Base-by-base conservation (phyloP, 2,329 filamentous ascomycete genomes). In the Geosmithia morbida region DNA sequence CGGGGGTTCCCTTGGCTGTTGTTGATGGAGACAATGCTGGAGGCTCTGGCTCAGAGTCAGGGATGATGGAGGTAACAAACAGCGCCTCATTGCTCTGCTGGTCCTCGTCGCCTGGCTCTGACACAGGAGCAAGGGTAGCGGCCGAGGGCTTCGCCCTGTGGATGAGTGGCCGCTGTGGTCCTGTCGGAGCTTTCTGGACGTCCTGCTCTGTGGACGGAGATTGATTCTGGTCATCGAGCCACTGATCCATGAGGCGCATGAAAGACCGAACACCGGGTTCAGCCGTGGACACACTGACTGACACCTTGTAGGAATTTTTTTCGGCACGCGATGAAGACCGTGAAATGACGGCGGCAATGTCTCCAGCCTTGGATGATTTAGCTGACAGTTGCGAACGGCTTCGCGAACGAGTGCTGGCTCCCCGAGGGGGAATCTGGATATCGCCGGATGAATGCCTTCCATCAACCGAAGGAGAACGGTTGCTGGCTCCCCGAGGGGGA, bases 211-310 rank as follows among this genome's bases (percentile, higher is more conserved):
- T 13, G 10, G 33, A 37, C 11, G 18, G 11, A 16, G 16, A 19
- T 17, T n/a, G 16, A 10, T 48, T 29, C 16, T 48, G 43, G 11
- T 45, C 44, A 22, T 48, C 47, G 11, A 48, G 43, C 47, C 47
- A 48, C 11, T 45, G 30, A n/a, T 48, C 47, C 33, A 48, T 43
- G 7, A 48, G 43, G 19, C 37, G 45, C 18, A 48, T 14, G 17
- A 48, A 43, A 2, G 47, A 45, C 18, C 44, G 29, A 2, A 48
- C 43, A 19, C 43, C 47, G 3, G 37, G 47, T 19, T 48, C 47
- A 3, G 47, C 47, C 10, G 47, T 45, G 2, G 47, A 41, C 18
- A 48, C 43, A 2, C 44, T 33, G 37, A 48, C 41, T 10, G 47
- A 48, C 7, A 48, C 29, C n/a, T n/a, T 22, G 18, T 20, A 45